A percentile compares a stretch with the other conserved stretches of the same genome.
phyloP scores from a whole-genome alignment of 1,139 yeast genomes.

The Protomyces pachydermus region DNA sequence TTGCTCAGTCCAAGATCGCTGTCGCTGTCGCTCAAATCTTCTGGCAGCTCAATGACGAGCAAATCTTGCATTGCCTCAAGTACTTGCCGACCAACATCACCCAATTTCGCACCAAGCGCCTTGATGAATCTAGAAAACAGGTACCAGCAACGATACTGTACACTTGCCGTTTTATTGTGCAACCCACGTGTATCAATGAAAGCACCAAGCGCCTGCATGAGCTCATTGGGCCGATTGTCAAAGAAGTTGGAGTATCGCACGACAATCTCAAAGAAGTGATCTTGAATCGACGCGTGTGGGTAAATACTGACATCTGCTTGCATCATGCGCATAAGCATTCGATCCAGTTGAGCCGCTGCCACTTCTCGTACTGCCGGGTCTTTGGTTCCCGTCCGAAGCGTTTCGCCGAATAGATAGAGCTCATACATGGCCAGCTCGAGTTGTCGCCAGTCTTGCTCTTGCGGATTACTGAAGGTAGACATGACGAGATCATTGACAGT shows the following conservation, averaged over 20 bases:
- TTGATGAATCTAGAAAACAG: constrained; percentile 77
- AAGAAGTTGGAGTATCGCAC: constrained; percentile 72
- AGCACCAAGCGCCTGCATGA: constrained; percentile 62
- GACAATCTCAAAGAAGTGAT: constrained; percentile 75
- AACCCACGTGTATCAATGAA: constrained; percentile 79
- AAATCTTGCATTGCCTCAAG: constrained; percentile 52
- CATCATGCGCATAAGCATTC: constrained; percentile 61
- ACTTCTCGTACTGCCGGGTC: constrained; percentile 14
- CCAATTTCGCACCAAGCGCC: constrained; percentile 61
- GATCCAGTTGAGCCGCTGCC: constrained; percentile 35
- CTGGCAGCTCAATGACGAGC: constrained; percentile 47
- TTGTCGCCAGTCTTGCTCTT: constrained; percentile 59
- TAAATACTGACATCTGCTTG: constrained; percentile 42
- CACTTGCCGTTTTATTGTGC: constrained; percentile 65
- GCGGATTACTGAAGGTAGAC: constrained; percentile 44
- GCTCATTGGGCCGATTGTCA: constrained; percentile 48
- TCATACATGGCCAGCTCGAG: constrained; percentile 84
- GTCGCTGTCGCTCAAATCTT: constrained; percentile 42
- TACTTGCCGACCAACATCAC: constrained; percentile 46
- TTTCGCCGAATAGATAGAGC: constrained; percentile 71
- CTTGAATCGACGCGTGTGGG: constrained; percentile 69
- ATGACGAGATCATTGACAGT: constrained; percentile 64
- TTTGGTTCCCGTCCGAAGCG: constrained; percentile 47
- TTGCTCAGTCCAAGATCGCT: constrained; percentile 43
- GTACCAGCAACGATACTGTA: constrained; percentile 85